phyloP scores from a whole-genome alignment of 2,329 filamentous ascomycete genomes.

The Epichloe festucae region DNA sequence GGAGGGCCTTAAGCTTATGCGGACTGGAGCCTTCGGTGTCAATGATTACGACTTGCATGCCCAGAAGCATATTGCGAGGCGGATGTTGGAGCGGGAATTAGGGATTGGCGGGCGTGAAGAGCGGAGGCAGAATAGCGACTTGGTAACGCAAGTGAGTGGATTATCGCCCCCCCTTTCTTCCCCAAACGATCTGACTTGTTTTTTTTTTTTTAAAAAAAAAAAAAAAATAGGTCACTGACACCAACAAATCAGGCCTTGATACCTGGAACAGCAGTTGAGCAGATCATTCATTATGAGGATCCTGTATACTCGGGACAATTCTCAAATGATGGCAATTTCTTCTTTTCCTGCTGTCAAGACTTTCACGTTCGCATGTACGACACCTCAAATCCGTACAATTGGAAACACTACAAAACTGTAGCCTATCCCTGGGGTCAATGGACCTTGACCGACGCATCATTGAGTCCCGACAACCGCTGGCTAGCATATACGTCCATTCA shows the following conservation, averaged over 20 bases:
- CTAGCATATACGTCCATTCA: constrained; percentile 86
- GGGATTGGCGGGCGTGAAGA: constrained; percentile 51
- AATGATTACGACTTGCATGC: constrained; percentile 42
- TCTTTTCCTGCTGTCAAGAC: constrained; percentile 84
- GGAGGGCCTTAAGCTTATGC: constrained; percentile 66
- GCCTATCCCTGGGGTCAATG: constrained; percentile 77
- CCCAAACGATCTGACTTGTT: not conserved
- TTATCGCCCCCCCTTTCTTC: too few relatives aligned
- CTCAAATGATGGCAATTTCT: constrained; percentile 94
- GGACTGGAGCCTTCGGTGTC: constrained; percentile 65
- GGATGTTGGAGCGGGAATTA: constrained; percentile 71
- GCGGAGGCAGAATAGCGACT: constrained; percentile 44
- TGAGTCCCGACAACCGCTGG: constrained; percentile 85
- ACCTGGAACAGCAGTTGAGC: constrained; percentile 65
- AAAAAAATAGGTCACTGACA: not conserved
- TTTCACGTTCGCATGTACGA: constrained; percentile 96
- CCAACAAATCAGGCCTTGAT: constrained; percentile 48
- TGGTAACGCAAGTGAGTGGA: constrained; percentile 52
- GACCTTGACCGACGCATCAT: constrained; percentile 88
- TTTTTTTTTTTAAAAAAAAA: not conserved
- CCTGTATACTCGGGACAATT: constrained; percentile 94
- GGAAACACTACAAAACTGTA: constrained; percentile 91
- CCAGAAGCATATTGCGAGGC: constrained; percentile 50
- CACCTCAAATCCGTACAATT: constrained; percentile 86
- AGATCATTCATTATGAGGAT: constrained; percentile 74